phyloP scores from a whole-genome alignment of 1,139 yeast genomes.

The Hyphopichia fennica region DNA sequence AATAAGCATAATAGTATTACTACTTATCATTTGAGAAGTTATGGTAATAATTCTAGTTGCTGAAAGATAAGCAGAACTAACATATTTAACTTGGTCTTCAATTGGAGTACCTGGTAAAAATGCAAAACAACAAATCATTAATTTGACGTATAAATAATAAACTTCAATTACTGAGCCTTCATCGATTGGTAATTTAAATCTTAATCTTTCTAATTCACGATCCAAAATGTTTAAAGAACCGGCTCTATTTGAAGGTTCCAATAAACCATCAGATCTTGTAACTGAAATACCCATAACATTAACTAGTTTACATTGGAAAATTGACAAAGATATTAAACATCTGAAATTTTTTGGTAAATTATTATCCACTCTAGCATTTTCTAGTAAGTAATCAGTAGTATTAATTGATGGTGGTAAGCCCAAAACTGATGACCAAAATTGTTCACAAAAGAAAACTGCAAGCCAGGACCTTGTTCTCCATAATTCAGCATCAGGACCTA shows the following conservation, averaged over 20 bases:
- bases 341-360: conserved; percentile 71
- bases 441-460: conserved; percentile 83
- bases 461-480: conserved; percentile 96
- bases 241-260: conserved; percentile 82
- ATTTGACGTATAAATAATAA: conserved; percentile 72
- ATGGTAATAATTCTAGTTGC: conserved; percentile 83
- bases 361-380: conserved; percentile 71
- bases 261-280: conserved; percentile 85
- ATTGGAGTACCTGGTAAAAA: conserved; percentile 89
- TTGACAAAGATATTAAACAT: conserved; percentile 69
- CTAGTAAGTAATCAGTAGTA: conserved; percentile 80
- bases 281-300: conserved; percentile 88
- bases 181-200: conserved; percentile 59
- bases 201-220: conserved; percentile 72
- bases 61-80: conserved; percentile 75
- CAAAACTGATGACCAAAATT: conserved; percentile 84
- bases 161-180: conserved; percentile 72
- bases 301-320: conserved; percentile 81
- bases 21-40: conserved; percentile 61
- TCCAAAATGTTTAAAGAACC: conserved; percentile 75
- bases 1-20: conserved; percentile 63
- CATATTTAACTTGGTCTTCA: conserved; percentile 84
- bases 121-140: conserved; percentile 86
- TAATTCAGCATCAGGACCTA: conserved; percentile 84
- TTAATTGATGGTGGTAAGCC: conserved; percentile 84